A percentile compares a stretch with the other conserved stretches of the same genome.
These are phyloP conservation scores for Hirsutella minnesotensis DNA, from an alignment of 2,329 filamentous ascomycete species.

Conservation along the genomic window DNA sequence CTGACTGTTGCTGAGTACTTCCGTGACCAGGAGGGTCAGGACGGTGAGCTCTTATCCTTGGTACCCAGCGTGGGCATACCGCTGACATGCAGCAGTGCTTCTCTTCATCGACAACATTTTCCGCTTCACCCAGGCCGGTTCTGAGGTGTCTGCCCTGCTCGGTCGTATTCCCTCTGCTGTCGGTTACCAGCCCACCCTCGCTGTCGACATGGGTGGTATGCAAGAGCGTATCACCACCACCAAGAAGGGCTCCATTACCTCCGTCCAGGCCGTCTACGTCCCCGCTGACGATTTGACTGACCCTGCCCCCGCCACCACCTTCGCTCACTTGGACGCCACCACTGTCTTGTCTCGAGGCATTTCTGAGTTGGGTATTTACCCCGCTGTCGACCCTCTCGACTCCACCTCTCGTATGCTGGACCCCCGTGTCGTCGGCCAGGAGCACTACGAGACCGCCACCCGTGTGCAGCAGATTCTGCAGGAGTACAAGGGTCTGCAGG, in stretches of 20 bases:
- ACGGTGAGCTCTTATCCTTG: slow-evolving; percentile 44
- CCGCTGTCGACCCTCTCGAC: slow-evolving; percentile 98
- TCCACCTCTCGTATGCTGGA: slow-evolving; percentile 99
- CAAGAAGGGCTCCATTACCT: slow-evolving; percentile 98
- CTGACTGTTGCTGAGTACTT: slow-evolving; percentile 76
- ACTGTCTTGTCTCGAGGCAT: slow-evolving; percentile 99
- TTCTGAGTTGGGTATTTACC: slow-evolving; percentile 99
- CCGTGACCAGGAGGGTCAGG: slow-evolving; percentile 65
- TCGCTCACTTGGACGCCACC: slow-evolving; percentile 99
- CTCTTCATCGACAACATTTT: slow-evolving; percentile 99
- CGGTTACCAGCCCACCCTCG: slow-evolving; percentile 98
- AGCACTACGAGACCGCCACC: slow-evolving; percentile 92
- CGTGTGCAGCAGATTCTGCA: slow-evolving; percentile 98
- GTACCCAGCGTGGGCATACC: neutral
- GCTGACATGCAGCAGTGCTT: slow-evolving; percentile 49
- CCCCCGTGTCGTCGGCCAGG: slow-evolving; percentile 94
- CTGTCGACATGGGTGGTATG: slow-evolving; percentile 98
- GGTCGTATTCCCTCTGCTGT: slow-evolving; percentile 99
- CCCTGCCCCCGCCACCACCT: slow-evolving; percentile 97
- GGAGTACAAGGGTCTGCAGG: slow-evolving; percentile 99
- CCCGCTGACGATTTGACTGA: slow-evolving; percentile 99
- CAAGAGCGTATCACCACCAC: slow-evolving; percentile 99
- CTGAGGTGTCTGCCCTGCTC: slow-evolving; percentile 97
- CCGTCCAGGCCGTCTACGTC: slow-evolving; percentile 99
- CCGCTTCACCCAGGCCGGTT: slow-evolving; percentile 99